A percentile compares a stretch with the other conserved stretches of the same genome.
Conservation (phyloP, 306 rosid species). For the Amphicarpaea edgeworthii region DNA sequence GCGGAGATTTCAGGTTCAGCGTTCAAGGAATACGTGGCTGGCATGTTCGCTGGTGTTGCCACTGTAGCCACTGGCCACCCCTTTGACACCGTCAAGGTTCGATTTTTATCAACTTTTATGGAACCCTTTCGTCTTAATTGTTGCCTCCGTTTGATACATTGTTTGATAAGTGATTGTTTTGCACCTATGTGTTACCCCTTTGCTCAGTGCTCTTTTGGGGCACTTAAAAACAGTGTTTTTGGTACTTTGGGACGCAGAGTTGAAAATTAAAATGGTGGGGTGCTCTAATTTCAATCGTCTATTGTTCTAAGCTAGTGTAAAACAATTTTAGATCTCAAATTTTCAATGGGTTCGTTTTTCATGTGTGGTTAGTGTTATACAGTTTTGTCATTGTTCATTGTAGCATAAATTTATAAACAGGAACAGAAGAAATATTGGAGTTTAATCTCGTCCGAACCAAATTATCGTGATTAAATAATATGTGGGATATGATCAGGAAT, state of each 20-base stretch:
- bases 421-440: too few relatives aligned
- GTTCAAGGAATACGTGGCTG: conserved; percentile 54
- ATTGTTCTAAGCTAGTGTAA: background rate
- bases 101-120: background rate
- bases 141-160: background rate
- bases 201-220: background rate
- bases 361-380: background rate
- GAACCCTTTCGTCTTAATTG: conserved; percentile 5
- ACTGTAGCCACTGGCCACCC: conserved; percentile 56
- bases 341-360: background rate
- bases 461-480: conserved; percentile 7
- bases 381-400: background rate
- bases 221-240: background rate
- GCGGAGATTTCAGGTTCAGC: conserved; percentile 53
- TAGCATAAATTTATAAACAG: too few relatives aligned
- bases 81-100: conserved; percentile 61
- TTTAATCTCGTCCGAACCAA: too few relatives aligned
- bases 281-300: background rate
- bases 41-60: conserved; percentile 59
- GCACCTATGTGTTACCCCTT: background rate
- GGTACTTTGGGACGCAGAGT: background rate
- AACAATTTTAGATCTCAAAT: background rate
- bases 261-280: conserved; percentile 22
- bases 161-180: conserved; percentile 22
- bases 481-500: background rate